A percentile compares a stretch with the other conserved stretches of the same genome.
Evolutionary conservation across 106 monocot species (phyloP).

Genomic region (Posidonia australis): DNA sequence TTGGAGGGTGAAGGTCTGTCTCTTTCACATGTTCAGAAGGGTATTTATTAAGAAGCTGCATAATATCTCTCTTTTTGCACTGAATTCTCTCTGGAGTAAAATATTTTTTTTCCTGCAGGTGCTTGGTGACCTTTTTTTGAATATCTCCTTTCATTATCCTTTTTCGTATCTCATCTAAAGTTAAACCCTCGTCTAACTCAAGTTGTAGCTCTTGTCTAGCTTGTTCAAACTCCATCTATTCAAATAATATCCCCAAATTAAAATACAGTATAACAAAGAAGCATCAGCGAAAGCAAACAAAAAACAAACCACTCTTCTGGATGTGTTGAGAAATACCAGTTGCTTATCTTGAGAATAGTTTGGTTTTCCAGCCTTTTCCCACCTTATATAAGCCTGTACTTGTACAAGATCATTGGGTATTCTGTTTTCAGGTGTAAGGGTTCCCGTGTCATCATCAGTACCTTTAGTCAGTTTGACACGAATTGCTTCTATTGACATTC

Average conservation of each 20-base stretch:
- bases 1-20: slow-evolving; percentile 12
- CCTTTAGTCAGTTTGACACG: slow-evolving; percentile 42
- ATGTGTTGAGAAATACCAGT: slow-evolving; percentile 10
- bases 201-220: slow-evolving; percentile 73
- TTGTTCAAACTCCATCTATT: slow-evolving; percentile 77
- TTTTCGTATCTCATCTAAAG: slow-evolving; percentile 29
- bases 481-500: slow-evolving; percentile 53
- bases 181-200: slow-evolving; percentile 54
- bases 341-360: slow-evolving; percentile 18
- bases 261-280: too few relatives aligned
- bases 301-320: too few relatives aligned
- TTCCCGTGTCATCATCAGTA: slow-evolving; percentile 8
- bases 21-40: slow-evolving; percentile 16
- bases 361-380: slow-evolving; percentile 31
- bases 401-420: slow-evolving; percentile 28
- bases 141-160: slow-evolving; percentile 59
- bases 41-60: slow-evolving; percentile 48
- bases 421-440: background rate
- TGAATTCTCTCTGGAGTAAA: slow-evolving; percentile 52
- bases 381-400: slow-evolving; percentile 24
- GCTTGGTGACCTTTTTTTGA: slow-evolving; percentile 43
- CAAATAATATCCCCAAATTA: background rate
- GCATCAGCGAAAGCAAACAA: too few relatives aligned
- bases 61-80: slow-evolving; percentile 62
- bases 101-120: slow-evolving; percentile 49